Percentiles rank a stretch among this genome's conserved stretches.
Conservation (phyloP, 768 basidiomycete species). For the Serendipita sp. region DNA sequence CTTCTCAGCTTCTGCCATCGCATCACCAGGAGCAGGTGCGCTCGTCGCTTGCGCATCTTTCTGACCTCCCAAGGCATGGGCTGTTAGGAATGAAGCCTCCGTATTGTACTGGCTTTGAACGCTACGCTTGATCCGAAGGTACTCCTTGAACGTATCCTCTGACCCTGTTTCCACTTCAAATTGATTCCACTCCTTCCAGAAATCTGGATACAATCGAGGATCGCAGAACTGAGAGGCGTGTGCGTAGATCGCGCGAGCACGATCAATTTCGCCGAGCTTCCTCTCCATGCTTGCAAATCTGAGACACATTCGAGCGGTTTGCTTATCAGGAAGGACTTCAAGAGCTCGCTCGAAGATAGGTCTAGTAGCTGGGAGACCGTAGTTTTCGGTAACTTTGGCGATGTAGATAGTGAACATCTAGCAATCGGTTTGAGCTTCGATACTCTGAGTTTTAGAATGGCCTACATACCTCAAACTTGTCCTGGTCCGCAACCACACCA, state of each 20-base stretch:
- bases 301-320: constrained; percentile 95
- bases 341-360: constrained; percentile 93
- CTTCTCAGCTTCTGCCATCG: constrained; percentile 77
- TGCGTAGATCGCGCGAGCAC: constrained; percentile 89
- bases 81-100: constrained; percentile 82
- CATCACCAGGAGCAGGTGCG: constrained; percentile 34
- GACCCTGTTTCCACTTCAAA: constrained; percentile 99
- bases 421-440: neutral
- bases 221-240: constrained; percentile 99
- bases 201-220: constrained; percentile 75
- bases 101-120: constrained; percentile 99
- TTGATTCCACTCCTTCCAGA: constrained; percentile 93
- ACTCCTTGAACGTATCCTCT: constrained; percentile 81
- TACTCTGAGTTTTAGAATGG: neutral
- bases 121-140: constrained; percentile 82
- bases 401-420: constrained; percentile 97
- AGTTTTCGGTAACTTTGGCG: constrained; percentile 90
- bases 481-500: constrained; percentile 66
- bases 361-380: constrained; percentile 87
- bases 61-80: constrained; percentile 58
- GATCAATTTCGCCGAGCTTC: constrained; percentile 96
- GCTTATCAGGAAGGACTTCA: constrained; percentile 79
- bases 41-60: constrained; percentile 25
- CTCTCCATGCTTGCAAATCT: constrained; percentile 91
- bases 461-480: constrained; percentile 76